These are phyloP conservation scores for Podaxis carcinomalis DNA, from an alignment of 768 basidiomycete species.

Conservation along the genomic window DNA sequence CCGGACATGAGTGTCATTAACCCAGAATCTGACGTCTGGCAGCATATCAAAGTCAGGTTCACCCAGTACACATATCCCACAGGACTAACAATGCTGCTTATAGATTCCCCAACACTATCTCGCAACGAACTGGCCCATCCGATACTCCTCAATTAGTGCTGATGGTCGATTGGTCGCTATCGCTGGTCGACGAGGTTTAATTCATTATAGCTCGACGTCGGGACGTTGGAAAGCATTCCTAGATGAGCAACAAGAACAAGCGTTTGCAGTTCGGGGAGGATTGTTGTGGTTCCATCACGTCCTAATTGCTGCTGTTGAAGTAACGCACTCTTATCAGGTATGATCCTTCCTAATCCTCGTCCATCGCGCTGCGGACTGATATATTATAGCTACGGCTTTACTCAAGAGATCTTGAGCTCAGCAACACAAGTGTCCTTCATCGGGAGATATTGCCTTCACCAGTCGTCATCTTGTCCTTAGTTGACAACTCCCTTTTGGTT, in stretches of 20 bases:
- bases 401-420: constrained; percentile 86
- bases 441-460: constrained; percentile 73
- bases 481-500: constrained; percentile 92
- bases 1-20: constrained; percentile 98
- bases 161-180: constrained; percentile 92
- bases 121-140: constrained; percentile 89
- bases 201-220: constrained; percentile 91
- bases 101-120: constrained; percentile 90
- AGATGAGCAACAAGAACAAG: constrained; percentile 78
- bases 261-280: constrained; percentile 85
- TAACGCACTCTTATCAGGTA: constrained; percentile 74
- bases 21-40: constrained; percentile 97
- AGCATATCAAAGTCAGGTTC: constrained; percentile 76
- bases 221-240: constrained; percentile 94
- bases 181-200: constrained; percentile 85
- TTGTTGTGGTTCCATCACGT: constrained; percentile 97
- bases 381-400: constrained; percentile 77
- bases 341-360: constrained; percentile 15
- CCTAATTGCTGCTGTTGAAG: constrained; percentile 85
- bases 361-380: background rate
- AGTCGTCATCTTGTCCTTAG: constrained; percentile 82
- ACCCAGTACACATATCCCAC: background rate
- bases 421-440: constrained; percentile 78
- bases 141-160: constrained; percentile 83
- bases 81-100: background rate